Percentiles rank a stretch among this genome's conserved stretches.
Evolutionary conservation across 495 filamentous ascomycete genomes (phyloP).

Genomic region (Ramalina peruviana): DNA sequence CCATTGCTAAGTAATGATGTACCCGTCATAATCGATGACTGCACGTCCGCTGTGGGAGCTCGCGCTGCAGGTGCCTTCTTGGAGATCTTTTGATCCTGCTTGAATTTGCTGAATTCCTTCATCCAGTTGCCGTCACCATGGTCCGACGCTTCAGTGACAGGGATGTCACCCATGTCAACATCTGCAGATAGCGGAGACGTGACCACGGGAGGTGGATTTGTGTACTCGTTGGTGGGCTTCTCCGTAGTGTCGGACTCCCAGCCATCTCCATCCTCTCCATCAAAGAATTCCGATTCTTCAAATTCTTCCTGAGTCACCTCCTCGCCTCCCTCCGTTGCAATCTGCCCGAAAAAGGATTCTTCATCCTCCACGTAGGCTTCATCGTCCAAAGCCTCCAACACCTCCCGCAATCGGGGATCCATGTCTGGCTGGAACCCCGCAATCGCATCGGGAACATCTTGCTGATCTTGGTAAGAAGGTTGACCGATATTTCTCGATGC

Average conservation of each 20-base stretch:
- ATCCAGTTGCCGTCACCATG: conserved; percentile 62
- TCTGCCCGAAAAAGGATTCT: conserved; percentile 64
- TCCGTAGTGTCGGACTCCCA: conserved; percentile 94
- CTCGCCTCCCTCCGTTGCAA: conserved; percentile 52
- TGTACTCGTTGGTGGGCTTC: conserved; percentile 38
- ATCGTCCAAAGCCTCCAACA: conserved; percentile 87
- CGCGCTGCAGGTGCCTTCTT: conserved; percentile 31
- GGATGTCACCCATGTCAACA: conserved; percentile 12
- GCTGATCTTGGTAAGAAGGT: conserved; percentile 80
- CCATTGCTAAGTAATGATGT: conserved; percentile 56
- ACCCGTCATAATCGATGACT: conserved; percentile 60
- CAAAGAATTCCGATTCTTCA: conserved; percentile 42
- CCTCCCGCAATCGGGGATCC: conserved; percentile 88
- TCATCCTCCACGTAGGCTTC: conserved; percentile 87
- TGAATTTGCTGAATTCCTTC: conserved; percentile 48
- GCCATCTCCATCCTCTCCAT: conserved; percentile 50
- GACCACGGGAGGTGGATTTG: not conserved
- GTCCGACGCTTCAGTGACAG: not conserved
- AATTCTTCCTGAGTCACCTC: conserved; percentile 62
- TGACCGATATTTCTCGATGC: conserved; percentile 58
- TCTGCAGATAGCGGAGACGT: conserved; percentile 10
- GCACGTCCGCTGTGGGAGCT: conserved; percentile 58
- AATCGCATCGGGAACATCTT: conserved; percentile 80
- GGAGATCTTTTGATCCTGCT: conserved; percentile 21
- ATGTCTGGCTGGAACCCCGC: conserved; percentile 94